phyloP scores from a whole-genome alignment of 139 green algal genomes.

The Chlorella ohadii region DNA sequence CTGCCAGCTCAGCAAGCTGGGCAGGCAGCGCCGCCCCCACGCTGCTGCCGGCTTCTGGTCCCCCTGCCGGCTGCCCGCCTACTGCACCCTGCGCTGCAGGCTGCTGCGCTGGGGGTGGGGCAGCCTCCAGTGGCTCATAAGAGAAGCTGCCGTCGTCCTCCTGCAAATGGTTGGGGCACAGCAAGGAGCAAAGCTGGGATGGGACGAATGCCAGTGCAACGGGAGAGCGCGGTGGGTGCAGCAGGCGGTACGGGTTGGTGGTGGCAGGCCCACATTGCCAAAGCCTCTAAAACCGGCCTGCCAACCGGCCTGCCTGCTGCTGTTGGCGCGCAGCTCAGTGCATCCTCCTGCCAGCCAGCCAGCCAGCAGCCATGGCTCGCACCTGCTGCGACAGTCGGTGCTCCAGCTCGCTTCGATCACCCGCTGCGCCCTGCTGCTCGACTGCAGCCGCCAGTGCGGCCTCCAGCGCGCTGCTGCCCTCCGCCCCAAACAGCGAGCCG shows the following conservation, averaged over 20 bases:
- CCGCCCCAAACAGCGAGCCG: not conserved
- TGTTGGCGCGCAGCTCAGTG: too few relatives aligned
- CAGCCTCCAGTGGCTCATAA: slow-evolving; percentile 27
- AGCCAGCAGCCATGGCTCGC: too few relatives aligned
- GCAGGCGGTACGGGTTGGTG: too few relatives aligned
- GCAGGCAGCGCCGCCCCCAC: not conserved
- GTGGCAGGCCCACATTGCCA: too few relatives aligned
- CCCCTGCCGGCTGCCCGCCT: not conserved
- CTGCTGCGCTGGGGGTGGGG: not conserved
- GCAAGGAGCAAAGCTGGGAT: too few relatives aligned
- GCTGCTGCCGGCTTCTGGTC: too few relatives aligned
- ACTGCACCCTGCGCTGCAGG: not conserved
- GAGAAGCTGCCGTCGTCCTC: slow-evolving; percentile 9
- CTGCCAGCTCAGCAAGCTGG: slow-evolving; percentile 23
- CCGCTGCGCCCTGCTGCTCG: not conserved
- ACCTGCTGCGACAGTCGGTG: slow-evolving; percentile 1
- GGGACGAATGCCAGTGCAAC: too few relatives aligned
- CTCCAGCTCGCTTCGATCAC: not conserved
- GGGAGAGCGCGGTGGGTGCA: too few relatives aligned
- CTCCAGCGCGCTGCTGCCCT: not conserved
- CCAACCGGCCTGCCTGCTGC: too few relatives aligned
- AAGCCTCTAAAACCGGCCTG: too few relatives aligned
- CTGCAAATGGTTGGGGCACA: not conserved
- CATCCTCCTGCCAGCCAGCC: too few relatives aligned
- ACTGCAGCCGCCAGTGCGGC: not conserved